Evolutionary conservation across 2,329 filamentous ascomycete species (phyloP).

Genomic region (Sarocladiaceae sp.): DNA sequence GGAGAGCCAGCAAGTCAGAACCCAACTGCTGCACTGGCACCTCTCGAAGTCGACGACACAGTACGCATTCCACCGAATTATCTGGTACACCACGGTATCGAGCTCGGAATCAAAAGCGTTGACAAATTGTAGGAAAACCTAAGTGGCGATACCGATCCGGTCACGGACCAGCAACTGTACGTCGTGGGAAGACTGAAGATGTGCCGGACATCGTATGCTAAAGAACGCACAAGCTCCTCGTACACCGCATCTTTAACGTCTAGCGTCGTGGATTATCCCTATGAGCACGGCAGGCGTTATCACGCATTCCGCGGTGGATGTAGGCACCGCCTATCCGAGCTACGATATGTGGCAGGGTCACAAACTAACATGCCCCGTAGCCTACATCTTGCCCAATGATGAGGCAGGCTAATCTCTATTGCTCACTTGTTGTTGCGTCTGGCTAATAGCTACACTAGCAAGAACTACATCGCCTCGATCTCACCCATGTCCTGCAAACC

Average conservation of each 20-base stretch:
- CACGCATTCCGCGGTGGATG: slow-evolving; percentile 26
- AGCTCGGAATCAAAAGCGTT: too few relatives aligned
- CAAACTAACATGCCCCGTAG: slow-evolving; percentile 5
- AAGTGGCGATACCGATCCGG: too few relatives aligned
- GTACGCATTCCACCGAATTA: too few relatives aligned
- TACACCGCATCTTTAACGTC: slow-evolving; percentile 21
- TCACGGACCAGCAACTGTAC: slow-evolving; percentile 2
- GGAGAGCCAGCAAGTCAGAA: too few relatives aligned
- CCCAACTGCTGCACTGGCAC: too few relatives aligned
- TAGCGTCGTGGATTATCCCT: slow-evolving; percentile 21
- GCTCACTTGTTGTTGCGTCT: neutral
- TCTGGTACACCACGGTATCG: too few relatives aligned
- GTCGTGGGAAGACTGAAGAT: neutral
- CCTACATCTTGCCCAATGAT: slow-evolving; percentile 21
- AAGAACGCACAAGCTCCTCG: neutral
- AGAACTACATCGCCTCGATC: slow-evolving; percentile 31
- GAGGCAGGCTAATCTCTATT: slow-evolving; percentile 11
- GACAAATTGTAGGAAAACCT: too few relatives aligned
- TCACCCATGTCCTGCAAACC: slow-evolving; percentile 28
- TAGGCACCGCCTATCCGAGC: slow-evolving; percentile 11
- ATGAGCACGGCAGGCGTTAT: slow-evolving; percentile 25
- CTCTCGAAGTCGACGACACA: too few relatives aligned
- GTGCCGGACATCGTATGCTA: neutral
- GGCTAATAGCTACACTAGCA: slow-evolving; percentile 11
- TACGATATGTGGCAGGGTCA: neutral